Evolutionary conservation across 2,329 filamentous ascomycete species (phyloP), one percentile per base, ranked within the genome.

Genomic region (Xylaria sp.): DNA sequence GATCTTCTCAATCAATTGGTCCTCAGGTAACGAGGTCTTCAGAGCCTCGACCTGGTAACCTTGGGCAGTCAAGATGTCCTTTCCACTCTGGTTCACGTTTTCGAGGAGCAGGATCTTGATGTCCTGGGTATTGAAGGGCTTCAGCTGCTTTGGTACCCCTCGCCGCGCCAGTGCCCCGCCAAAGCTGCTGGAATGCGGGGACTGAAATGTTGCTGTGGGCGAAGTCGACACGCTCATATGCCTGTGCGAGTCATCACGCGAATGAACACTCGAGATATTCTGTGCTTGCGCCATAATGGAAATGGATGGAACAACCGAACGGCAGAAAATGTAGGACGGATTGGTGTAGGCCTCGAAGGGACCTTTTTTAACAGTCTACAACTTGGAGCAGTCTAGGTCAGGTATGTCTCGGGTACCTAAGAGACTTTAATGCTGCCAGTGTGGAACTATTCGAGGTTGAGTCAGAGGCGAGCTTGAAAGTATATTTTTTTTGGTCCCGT

Each of bases 1-100:
- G 79, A 99, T 99, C 87, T 97, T 99, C 84, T 97, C 91, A 80
- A 99, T 97, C 76, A 99, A 88, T 83, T 98, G 88, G 75, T 96
- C 94, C 80, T 99, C 96, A 0, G 94, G 91, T 66, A 99, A 84
- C 41, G 94, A 97, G 72, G 89, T 91, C 85, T 98, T 99, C 73
- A 95, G 84, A 59, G 90, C 89, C 83, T 99, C 96, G 41, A 99
- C 96, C 82, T 99, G 96, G 81, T 99, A 99, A 68, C 96, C 96
- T 82, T 99, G 94, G 66, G 84, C 86, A 67, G 84, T 89, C 67
- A 99, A 86, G 66, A 98, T 94, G 56, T 97, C 90, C 76, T 90
- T 89, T 15, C 96, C 96, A 28, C 94, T 93, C 82, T 93, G 85
- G 81, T 99, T 99, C 78, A 99, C 93, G 82, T 98, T 99, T 81